A percentile compares a stretch with the other conserved stretches of the same genome.
These are phyloP conservation scores for Alternaria sp. DNA, from an alignment of 2,329 filamentous ascomycete species.

Conservation along the genomic window DNA sequence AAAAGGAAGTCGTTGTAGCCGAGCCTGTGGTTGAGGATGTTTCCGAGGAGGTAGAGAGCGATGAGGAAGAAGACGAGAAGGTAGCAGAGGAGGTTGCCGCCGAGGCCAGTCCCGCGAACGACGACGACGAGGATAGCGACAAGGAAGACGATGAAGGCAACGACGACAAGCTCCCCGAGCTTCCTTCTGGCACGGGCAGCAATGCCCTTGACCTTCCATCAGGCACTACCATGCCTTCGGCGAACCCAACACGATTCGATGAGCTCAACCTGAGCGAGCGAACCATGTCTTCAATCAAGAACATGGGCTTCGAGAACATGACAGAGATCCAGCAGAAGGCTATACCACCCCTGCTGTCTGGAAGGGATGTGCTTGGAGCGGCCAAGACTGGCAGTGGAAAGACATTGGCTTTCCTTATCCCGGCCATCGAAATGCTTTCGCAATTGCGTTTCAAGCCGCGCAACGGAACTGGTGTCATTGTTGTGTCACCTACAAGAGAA, in stretches of 20 bases:
- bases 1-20: conserved; percentile 45
- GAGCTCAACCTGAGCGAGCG: conserved; percentile 87
- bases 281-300: conserved; percentile 85
- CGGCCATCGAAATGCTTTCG: conserved; percentile 90
- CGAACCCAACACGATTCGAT: conserved; percentile 74
- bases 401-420: conserved; percentile 92
- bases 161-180: conserved; percentile 15
- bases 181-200: conserved; percentile 23
- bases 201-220: conserved; percentile 60
- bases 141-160: conserved; percentile 38
- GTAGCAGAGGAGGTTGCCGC: conserved; percentile 45
- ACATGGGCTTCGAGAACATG: conserved; percentile 96
- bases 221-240: conserved; percentile 64
- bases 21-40: conserved; percentile 27
- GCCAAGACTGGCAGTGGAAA: conserved; percentile 97
- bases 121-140: conserved; percentile 38
- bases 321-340: conserved; percentile 90
- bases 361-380: conserved; percentile 90
- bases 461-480: conserved; percentile 84
- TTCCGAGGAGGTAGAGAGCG: conserved; percentile 45
- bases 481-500: conserved; percentile 68
- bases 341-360: conserved; percentile 84
- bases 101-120: conserved; percentile 25
- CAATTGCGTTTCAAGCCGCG: conserved; percentile 92
- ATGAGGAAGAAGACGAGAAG: conserved; percentile 43